Conservation (phyloP, 345 rosid genomes). For the Erucastrum elatum region DNA sequence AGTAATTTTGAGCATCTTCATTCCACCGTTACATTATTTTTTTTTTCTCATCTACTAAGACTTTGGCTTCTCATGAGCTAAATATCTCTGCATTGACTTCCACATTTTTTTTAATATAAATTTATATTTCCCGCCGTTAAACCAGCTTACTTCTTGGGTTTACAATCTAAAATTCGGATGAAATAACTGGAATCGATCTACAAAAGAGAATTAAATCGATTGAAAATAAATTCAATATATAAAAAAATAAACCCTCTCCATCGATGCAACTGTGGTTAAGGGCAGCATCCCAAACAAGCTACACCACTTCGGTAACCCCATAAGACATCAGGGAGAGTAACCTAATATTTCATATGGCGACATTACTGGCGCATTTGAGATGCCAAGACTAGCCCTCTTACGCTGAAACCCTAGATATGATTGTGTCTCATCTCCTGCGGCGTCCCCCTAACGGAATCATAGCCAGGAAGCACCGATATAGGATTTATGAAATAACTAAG, state of each 20-base stretch:
- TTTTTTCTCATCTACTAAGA: not conserved
- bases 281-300: not conserved
- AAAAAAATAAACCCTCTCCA: not conserved
- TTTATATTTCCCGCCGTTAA: not conserved
- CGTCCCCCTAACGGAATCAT: not conserved
- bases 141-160: not conserved
- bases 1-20: not conserved
- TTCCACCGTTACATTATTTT: no score
- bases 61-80: not conserved
- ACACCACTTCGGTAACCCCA: no score
- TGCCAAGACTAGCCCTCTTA: not conserved
- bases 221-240: not conserved
- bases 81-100: not conserved
- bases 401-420: not conserved
- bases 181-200: no score
- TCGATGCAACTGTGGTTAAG: not conserved
- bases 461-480: not conserved
- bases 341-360: no score
- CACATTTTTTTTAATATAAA: not conserved
- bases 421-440: not conserved
- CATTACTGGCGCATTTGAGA: not conserved
- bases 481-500: not conserved
- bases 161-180: not conserved
- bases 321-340: no score
- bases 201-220: not conserved